Conservation (phyloP, 2,329 filamentous ascomycete species). For the Niveomyces coronatus region DNA sequence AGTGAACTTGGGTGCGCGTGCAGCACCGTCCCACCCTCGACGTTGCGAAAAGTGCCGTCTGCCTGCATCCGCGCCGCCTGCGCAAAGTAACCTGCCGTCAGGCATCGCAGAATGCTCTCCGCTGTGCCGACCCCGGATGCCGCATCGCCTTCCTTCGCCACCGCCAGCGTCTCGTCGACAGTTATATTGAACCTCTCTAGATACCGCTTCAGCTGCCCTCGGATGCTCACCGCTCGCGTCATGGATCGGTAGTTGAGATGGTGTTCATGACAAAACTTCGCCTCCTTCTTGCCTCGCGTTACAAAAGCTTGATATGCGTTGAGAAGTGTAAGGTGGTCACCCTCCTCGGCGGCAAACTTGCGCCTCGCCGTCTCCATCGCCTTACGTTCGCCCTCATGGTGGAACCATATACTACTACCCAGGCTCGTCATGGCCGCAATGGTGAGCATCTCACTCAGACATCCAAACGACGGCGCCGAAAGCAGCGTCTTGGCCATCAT, state of each 20-base stretch:
- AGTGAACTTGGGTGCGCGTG: slow-evolving; percentile 86
- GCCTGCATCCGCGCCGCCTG: slow-evolving; percentile 90
- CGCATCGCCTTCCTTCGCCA: slow-evolving; percentile 15
- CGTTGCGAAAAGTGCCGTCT: slow-evolving; percentile 79
- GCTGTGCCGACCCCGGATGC: slow-evolving; percentile 27
- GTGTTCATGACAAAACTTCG: slow-evolving; percentile 80
- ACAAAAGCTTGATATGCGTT: slow-evolving; percentile 91
- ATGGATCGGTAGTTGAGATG: slow-evolving; percentile 80
- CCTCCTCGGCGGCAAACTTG: slow-evolving; percentile 85
- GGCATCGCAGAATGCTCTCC: slow-evolving; percentile 71
- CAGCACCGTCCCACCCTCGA: slow-evolving; percentile 67
- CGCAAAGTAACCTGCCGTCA: slow-evolving; percentile 85
- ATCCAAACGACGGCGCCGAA: slow-evolving; percentile 62
- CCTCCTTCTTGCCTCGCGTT: slow-evolving; percentile 70
- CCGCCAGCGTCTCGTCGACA: slow-evolving; percentile 50
- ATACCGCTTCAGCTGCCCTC: slow-evolving; percentile 76
- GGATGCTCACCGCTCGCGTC: slow-evolving; percentile 71
- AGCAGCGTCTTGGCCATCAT: slow-evolving; percentile 92
- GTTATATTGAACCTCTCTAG: slow-evolving; percentile 74
- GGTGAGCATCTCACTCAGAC: slow-evolving; percentile 74
- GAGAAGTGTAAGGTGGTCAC: slow-evolving; percentile 83
- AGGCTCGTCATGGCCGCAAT: slow-evolving; percentile 92
- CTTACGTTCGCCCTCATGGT: slow-evolving; percentile 68
- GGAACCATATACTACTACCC: slow-evolving; percentile 73
- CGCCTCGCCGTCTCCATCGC: slow-evolving; percentile 62